phyloP scores from a whole-genome alignment of 2,329 filamentous ascomycete genomes.

The Juglanconis oblonga region DNA sequence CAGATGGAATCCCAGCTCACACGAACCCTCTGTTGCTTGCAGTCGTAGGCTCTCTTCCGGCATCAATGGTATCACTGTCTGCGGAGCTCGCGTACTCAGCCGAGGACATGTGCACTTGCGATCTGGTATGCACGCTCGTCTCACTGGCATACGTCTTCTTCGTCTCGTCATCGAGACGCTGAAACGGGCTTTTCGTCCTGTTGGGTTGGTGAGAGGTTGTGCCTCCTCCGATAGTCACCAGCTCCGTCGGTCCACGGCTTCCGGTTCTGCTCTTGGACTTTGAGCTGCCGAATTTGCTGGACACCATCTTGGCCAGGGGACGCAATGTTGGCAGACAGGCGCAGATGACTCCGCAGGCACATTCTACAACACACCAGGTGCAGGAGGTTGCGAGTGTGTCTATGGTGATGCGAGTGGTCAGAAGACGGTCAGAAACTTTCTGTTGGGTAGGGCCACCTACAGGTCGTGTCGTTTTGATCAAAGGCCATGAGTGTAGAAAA shows the following conservation, averaged over 20 bases:
- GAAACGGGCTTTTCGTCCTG: constrained; percentile 14
- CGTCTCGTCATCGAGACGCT: constrained; percentile 10
- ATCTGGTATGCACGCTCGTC: background rate
- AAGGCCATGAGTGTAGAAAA: constrained; percentile 30
- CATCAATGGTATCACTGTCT: constrained; percentile 4
- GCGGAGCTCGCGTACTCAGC: constrained; percentile 4
- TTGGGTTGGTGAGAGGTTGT: background rate
- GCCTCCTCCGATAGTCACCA: constrained; percentile 14
- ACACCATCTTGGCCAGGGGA: constrained; percentile 22
- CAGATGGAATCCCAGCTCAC: background rate
- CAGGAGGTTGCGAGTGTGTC: constrained; percentile 28
- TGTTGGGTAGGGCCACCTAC: background rate
- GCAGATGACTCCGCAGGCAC: constrained; percentile 35
- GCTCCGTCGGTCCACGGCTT: constrained; percentile 7
- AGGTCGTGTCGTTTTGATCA: constrained; percentile 25
- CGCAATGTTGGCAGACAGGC: constrained; percentile 42
- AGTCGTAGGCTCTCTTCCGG: background rate
- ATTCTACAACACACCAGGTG: constrained; percentile 33
- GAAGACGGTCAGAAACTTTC: background rate
- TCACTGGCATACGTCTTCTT: background rate
- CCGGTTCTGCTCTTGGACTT: background rate
- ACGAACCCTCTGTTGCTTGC: constrained; percentile 2
- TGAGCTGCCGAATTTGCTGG: constrained; percentile 16
- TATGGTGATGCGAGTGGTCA: background rate
- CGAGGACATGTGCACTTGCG: background rate